A percentile compares a stretch with the other conserved stretches of the same genome.
Evolutionary conservation across 345 rosid genomes (phyloP).

Genomic region (Jatropha curcas): DNA sequence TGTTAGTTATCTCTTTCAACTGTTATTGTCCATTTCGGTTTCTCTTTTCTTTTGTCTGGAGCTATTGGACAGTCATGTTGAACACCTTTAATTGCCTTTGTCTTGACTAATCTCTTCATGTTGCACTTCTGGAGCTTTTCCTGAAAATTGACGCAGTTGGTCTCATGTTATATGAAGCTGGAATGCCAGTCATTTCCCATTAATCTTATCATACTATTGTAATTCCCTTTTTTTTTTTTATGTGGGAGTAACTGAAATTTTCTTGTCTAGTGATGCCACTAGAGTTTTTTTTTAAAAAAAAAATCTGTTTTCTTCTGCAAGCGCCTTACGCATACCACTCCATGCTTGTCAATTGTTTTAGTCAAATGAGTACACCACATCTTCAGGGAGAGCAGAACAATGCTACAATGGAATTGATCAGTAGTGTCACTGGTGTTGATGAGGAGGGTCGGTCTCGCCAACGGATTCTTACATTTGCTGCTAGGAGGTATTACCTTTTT

Average conservation of each 20-base stretch:
- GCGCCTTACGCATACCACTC: neutral
- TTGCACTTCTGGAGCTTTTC: neutral
- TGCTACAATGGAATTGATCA: conserved; percentile 88
- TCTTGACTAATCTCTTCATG: neutral
- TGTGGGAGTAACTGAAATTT: neutral
- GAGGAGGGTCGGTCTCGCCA: conserved; percentile 99
- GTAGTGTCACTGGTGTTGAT: conserved; percentile 74
- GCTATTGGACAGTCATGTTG: too few species aligned
- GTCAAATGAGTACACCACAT: conserved; percentile 66
- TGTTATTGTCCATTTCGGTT: neutral
- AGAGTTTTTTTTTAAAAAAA: neutral
- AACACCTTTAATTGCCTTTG: neutral
- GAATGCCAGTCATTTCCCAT: neutral
- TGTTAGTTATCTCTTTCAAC: neutral
- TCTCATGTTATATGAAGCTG: neutral
- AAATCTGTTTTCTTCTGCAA: neutral
- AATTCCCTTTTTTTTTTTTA: neutral
- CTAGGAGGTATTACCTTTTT: conserved; percentile 66
- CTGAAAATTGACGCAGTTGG: neutral
- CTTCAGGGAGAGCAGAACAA: conserved; percentile 55
- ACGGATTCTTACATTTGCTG: conserved; percentile 93
- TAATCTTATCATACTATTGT: neutral
- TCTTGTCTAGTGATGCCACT: neutral
- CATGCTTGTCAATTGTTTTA: conserved; percentile 29
- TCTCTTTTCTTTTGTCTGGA: too few species aligned